phyloP scores from a whole-genome alignment of 768 basidiomycete genomes.

The Udeniomyces megalosporus region DNA sequence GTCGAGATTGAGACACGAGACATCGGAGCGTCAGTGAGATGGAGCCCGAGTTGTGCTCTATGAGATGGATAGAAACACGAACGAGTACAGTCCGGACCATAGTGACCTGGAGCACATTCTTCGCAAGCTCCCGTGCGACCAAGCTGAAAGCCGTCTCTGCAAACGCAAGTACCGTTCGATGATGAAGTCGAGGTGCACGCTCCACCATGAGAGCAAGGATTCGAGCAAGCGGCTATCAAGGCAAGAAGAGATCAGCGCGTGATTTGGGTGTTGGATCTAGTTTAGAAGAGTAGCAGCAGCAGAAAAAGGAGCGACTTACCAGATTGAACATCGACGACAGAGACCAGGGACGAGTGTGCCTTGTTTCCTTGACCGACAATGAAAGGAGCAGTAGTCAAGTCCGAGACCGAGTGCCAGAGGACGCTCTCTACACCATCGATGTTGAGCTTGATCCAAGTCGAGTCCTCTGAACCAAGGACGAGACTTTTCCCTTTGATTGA shows the following conservation, averaged over 20 bases:
- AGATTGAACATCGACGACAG: constrained; percentile 20
- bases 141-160: constrained; percentile 60
- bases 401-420: constrained; percentile 65
- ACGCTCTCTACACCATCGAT: constrained; percentile 45
- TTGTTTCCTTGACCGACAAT: constrained; percentile 27
- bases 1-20: constrained; percentile 43
- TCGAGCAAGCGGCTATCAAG: constrained; percentile 43
- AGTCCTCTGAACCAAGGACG: constrained; percentile 40
- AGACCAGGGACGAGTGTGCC: constrained; percentile 46
- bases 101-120: constrained; percentile 55
- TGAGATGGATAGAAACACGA: not conserved
- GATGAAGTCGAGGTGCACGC: constrained; percentile 43
- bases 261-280: no score
- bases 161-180: constrained; percentile 45
- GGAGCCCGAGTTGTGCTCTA: constrained; percentile 36
- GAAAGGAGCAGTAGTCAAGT: constrained; percentile 50
- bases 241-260: not conserved
- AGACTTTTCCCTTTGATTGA: constrained; percentile 48
- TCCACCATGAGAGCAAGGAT: constrained; percentile 55
- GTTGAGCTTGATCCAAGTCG: constrained; percentile 51
- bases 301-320: constrained; percentile 35
- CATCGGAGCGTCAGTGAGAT: constrained; percentile 55
- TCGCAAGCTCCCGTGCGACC: constrained; percentile 68
- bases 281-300: no score
- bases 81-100: constrained; percentile 49